Conservation (phyloP, 495 filamentous ascomycete genomes). For the Annulohypoxylon nitens region DNA sequence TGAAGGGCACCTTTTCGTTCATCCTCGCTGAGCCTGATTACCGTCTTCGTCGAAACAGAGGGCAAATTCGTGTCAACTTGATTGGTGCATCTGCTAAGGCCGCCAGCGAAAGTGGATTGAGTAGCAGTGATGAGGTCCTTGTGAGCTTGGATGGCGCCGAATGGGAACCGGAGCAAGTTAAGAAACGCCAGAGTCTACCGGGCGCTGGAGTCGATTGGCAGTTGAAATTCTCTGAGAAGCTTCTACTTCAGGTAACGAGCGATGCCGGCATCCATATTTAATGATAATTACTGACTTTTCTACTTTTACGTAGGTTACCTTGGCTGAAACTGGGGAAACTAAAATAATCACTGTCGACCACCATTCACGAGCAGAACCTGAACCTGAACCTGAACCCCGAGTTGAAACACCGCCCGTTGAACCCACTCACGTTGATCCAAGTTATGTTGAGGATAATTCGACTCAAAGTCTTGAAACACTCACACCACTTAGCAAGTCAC, state of each 20-base stretch:
- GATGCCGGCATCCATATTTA: neutral
- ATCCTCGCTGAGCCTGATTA: constrained; percentile 89
- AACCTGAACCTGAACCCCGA: constrained; percentile 28
- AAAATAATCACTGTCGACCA: constrained; percentile 64
- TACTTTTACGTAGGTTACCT: constrained; percentile 53
- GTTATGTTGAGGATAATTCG: constrained; percentile 16
- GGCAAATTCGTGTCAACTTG: constrained; percentile 87
- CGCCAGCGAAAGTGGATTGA: constrained; percentile 73
- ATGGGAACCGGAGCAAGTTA: constrained; percentile 65
- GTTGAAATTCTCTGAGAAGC: constrained; percentile 68
- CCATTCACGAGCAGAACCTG: constrained; percentile 38
- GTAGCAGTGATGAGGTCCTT: constrained; percentile 80
- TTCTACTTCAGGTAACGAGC: constrained; percentile 70
- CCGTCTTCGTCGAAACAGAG: constrained; percentile 79
- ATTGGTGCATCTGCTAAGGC: constrained; percentile 76
- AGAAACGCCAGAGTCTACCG: constrained; percentile 67
- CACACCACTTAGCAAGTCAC: constrained; percentile 35
- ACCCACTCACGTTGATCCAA: constrained; percentile 14
- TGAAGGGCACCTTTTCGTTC: constrained; percentile 76
- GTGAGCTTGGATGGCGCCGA: constrained; percentile 75
- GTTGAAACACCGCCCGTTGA: constrained; percentile 25
- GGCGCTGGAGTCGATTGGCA: constrained; percentile 82
- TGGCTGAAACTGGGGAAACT: constrained; percentile 52
- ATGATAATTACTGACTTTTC: constrained; percentile 23
- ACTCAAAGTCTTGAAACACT: constrained; percentile 36